A percentile compares a stretch with the other conserved stretches of the same genome.
Conservation (phyloP, 306 rosid species). For the Albizia julibrissin region DNA sequence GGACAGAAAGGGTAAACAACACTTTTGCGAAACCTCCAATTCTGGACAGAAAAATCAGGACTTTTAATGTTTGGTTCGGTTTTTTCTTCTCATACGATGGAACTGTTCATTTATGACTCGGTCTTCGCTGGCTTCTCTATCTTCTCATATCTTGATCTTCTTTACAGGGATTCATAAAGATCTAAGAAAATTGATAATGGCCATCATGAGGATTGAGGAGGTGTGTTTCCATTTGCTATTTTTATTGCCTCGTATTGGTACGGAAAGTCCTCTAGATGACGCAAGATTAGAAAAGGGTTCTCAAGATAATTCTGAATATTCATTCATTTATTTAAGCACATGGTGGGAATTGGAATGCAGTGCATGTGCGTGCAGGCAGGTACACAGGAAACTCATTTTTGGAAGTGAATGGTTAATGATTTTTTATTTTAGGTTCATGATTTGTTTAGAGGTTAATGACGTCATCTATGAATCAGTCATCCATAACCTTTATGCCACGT, state of each 20-base stretch:
- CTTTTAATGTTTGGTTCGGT: constrained; percentile 13
- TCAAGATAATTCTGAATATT: background rate
- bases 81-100: background rate
- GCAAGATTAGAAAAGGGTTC: background rate
- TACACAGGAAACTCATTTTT: background rate
- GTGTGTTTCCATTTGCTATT: background rate
- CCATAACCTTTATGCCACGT: background rate
- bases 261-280: background rate
- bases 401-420: background rate
- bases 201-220: background rate
- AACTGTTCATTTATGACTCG: background rate
- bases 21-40: background rate
- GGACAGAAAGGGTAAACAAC: background rate
- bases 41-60: background rate
- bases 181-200: background rate
- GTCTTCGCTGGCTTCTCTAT: background rate
- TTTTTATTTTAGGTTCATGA: background rate
- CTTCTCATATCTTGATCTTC: background rate
- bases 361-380: constrained; percentile 5
- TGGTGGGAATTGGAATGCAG: background rate
- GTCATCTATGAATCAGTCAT: background rate
- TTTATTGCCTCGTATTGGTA: background rate
- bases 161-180: background rate
- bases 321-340: background rate
- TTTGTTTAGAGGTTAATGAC: background rate